Conservation (phyloP, 1,284 basidiomycete genomes). For the Trametes hirsuta region DNA sequence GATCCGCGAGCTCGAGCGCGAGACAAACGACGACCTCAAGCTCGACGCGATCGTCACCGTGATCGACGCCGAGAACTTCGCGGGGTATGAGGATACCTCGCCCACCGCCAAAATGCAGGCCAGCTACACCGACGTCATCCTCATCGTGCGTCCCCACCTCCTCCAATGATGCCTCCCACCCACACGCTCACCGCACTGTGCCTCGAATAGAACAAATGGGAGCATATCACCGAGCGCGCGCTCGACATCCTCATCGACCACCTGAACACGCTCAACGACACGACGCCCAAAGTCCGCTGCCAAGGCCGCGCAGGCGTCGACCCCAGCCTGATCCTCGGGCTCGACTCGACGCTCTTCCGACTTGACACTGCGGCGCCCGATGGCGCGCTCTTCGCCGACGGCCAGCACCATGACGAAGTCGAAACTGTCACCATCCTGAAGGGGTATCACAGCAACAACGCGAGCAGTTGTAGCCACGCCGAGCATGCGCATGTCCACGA, state of each 20-base stretch:
- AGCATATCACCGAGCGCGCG: slow-evolving; percentile 74
- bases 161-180: background rate
- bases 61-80: slow-evolving; percentile 88
- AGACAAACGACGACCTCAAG: slow-evolving; percentile 75
- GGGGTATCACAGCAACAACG: slow-evolving; percentile 36
- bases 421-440: slow-evolving; percentile 70
- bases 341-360: slow-evolving; percentile 78
- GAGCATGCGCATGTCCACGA: slow-evolving; percentile 20
- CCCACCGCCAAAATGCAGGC: slow-evolving; percentile 91
- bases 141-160: slow-evolving; percentile 62
- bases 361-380: slow-evolving; percentile 28
- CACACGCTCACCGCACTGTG: background rate
- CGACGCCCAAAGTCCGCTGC: slow-evolving; percentile 81
- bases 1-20: slow-evolving; percentile 83
- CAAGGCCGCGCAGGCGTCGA: slow-evolving; percentile 67
- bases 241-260: slow-evolving; percentile 85
- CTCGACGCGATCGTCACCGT: slow-evolving; percentile 90
- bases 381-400: slow-evolving; percentile 29
- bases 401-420: slow-evolving; percentile 76
- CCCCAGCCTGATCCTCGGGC: slow-evolving; percentile 79
- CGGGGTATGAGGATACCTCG: slow-evolving; percentile 87
- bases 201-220: slow-evolving; percentile 78
- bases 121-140: slow-evolving; percentile 88
- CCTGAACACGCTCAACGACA: slow-evolving; percentile 86
- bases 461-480: slow-evolving; percentile 38